Evolutionary conservation across 352 stramenopile species (phyloP).

Genomic region (Globisporangium lucens): DNA sequence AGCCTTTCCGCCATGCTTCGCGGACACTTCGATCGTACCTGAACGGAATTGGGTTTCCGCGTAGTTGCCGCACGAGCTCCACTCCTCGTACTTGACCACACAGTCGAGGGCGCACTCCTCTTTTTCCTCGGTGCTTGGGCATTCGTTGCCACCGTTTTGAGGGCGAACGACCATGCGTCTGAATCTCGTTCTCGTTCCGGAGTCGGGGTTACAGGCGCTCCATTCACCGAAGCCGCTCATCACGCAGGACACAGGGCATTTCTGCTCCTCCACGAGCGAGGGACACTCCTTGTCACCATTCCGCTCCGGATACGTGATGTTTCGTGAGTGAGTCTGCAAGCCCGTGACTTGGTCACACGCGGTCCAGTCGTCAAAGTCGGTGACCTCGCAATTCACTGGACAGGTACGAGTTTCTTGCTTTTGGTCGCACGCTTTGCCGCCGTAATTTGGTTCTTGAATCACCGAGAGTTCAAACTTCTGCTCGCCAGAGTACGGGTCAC

Average conservation of each 20-base stretch:
- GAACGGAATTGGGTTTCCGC: conserved; percentile 6
- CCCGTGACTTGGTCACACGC: conserved; percentile 30
- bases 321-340: conserved; percentile 34
- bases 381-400: conserved; percentile 39
- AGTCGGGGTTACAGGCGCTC: conserved; percentile 30
- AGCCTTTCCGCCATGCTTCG: conserved; percentile 5
- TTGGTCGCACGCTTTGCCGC: conserved; percentile 26
- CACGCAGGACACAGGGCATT: conserved; percentile 46
- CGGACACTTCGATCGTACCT: not conserved
- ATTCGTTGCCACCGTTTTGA: conserved; percentile 35
- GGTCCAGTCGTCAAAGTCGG: conserved; percentile 36
- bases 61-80: conserved; percentile 22
- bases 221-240: conserved; percentile 30
- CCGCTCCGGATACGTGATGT: conserved; percentile 18
- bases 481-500: conserved; percentile 18
- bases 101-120: conserved; percentile 42
- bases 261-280: conserved; percentile 21
- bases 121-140: conserved; percentile 21
- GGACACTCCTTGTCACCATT: conserved; percentile 38
- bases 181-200: conserved; percentile 21
- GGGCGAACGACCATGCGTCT: conserved; percentile 25
- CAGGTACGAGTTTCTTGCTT: conserved; percentile 28
- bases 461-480: conserved; percentile 33
- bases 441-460: conserved; percentile 28
- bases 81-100: conserved; percentile 31